phyloP scores from a whole-genome alignment of 192 early-diverging fungal species.

The Linnemannia schmuckeri region DNA sequence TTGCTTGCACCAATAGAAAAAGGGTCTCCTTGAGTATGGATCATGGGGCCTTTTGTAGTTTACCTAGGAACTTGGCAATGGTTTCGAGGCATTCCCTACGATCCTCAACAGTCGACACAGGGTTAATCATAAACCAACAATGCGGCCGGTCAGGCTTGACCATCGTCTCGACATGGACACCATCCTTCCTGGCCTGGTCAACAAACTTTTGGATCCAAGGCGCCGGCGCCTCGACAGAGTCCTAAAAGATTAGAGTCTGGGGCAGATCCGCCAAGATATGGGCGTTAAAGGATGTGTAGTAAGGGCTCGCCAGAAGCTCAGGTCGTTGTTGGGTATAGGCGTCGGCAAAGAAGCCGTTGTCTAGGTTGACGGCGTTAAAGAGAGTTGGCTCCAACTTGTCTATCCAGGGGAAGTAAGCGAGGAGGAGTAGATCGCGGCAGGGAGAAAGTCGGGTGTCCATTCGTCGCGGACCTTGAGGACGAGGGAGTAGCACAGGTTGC shows the following conservation, averaged over 20 bases:
- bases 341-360: background rate
- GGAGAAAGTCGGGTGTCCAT: too few species aligned
- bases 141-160: background rate
- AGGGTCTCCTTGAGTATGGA: too few species aligned
- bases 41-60: background rate
- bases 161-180: background rate
- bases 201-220: background rate
- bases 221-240: background rate
- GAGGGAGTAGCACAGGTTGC: too few species aligned
- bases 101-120: background rate
- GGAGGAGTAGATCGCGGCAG: too few species aligned
- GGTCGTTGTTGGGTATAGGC: background rate
- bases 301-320: background rate
- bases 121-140: background rate
- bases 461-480: too few species aligned
- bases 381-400: too few species aligned
- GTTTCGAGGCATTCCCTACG: background rate
- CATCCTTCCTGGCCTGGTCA: background rate
- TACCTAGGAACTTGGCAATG: background rate
- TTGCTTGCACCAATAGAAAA: too few species aligned
- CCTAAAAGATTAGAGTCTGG: background rate
- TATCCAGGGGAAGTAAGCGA: too few species aligned
- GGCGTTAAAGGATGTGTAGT: background rate
- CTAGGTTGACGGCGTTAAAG: background rate
- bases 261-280: background rate